Evolutionary conservation across 75 land plant species (phyloP).

Genomic region (Pinus tabuliformis): DNA sequence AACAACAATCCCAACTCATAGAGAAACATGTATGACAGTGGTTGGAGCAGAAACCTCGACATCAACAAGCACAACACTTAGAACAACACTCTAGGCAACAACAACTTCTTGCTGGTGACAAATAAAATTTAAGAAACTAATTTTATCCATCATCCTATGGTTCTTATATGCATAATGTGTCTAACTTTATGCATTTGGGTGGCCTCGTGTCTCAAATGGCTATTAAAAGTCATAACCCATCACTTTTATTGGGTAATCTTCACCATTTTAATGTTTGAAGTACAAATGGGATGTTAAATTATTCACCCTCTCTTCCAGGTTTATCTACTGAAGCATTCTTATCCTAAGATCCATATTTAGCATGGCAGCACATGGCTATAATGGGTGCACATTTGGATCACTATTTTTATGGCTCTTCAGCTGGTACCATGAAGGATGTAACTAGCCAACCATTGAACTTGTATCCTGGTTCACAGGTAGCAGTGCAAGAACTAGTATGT

Average conservation of each 20-base stretch:
- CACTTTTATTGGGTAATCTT: background rate
- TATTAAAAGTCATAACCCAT: background rate
- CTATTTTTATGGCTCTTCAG: constrained; percentile 41
- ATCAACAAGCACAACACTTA: background rate
- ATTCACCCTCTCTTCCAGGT: background rate
- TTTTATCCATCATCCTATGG: constrained; percentile 4
- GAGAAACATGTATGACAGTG: background rate
- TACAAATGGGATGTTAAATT: background rate
- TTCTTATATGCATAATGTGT: constrained; percentile 2
- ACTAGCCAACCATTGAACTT: constrained; percentile 8
- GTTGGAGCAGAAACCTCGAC: constrained; percentile 5
- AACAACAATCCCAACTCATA: background rate
- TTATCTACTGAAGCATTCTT: constrained; percentile 4
- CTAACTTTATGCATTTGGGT: background rate
- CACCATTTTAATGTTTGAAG: background rate
- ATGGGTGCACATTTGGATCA: constrained; percentile 35
- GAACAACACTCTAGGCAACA: constrained; percentile 8
- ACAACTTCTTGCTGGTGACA: constrained; percentile 5
- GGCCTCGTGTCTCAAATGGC: background rate
- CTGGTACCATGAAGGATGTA: constrained; percentile 22
- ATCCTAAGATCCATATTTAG: constrained; percentile 2
- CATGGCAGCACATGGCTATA: constrained; percentile 20
- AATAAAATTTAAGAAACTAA: constrained; percentile 1
- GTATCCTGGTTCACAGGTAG: constrained; percentile 24
- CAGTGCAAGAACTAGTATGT: constrained; percentile 23